A percentile compares a stretch with the other conserved stretches of the same genome.
phyloP scores from a whole-genome alignment of 1,284 basidiomycete genomes.

The Amylostereum chailletii region DNA sequence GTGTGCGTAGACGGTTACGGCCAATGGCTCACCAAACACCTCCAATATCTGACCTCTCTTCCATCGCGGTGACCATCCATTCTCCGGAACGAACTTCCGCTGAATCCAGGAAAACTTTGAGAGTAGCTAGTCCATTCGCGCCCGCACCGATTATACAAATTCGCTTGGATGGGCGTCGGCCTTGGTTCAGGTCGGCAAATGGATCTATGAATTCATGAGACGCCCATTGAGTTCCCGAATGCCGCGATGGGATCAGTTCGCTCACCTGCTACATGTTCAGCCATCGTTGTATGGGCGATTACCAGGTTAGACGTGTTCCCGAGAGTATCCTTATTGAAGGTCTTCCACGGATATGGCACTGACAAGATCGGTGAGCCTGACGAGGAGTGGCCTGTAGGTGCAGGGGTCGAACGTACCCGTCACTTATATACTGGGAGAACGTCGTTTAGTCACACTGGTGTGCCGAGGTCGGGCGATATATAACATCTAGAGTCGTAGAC shows the following conservation, averaged over 20 bases:
- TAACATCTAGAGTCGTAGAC: too few relatives aligned
- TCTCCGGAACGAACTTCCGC: slow-evolving; percentile 42
- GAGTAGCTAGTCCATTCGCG: slow-evolving; percentile 54
- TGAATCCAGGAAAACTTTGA: slow-evolving; percentile 55
- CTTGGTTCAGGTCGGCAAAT: background rate
- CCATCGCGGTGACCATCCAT: slow-evolving; percentile 53
- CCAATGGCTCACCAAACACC: slow-evolving; percentile 53
- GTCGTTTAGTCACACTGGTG: too few relatives aligned
- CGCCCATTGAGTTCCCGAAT: background rate
- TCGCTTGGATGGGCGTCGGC: slow-evolving; percentile 13
- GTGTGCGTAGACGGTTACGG: background rate
- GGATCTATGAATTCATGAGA: background rate
- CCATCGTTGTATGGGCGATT: background rate
- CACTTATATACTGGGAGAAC: too few relatives aligned
- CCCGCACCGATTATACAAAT: slow-evolving; percentile 69
- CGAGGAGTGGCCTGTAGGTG: too few relatives aligned
- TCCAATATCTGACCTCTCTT: slow-evolving; percentile 56
- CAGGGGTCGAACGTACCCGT: too few relatives aligned
- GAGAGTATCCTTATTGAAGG: background rate
- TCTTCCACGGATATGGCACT: too few relatives aligned
- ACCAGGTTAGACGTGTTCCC: background rate
- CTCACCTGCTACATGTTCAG: background rate
- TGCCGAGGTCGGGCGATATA: too few relatives aligned
- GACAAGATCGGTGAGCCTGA: too few relatives aligned
- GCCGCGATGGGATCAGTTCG: background rate